Base-by-base conservation (phyloP, 1,284 basidiomycete species). In the Ustilago sp. region DNA sequence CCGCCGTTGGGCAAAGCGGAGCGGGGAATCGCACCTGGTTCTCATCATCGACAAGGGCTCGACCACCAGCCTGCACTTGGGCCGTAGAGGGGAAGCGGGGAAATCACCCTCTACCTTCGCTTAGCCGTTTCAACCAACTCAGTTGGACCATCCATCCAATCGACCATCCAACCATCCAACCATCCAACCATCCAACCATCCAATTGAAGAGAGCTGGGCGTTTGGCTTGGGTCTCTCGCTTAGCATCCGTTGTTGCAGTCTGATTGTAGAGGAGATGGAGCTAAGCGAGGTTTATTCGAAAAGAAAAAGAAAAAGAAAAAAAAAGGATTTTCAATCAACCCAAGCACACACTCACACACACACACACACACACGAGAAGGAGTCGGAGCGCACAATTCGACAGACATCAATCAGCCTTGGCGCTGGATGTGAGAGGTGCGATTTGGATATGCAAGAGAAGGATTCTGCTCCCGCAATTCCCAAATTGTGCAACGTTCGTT, bases 371-470 rank as follows among this genome's bases (percentile, higher is more conserved):
- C 23, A 28, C 23, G 0, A 2, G 3, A 28, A 28, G 48, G 23
- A 19, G 11, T 48, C 11, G 23, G 48, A 28, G 23, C 48, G 48
- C 48, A 50, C 31, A 50, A 50, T 31, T 50, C 31, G 48, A 50
- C 48, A 50, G 48, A 8, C 13, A 6, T 32, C 15, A 9, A 6
- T 32, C 15, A 9, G 38, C 38, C 9, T 17, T 36, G n/a, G 15
- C 15, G 17, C 34, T 32, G 19, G 19, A 32, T 8, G 48, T 9
- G 13, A 6, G 36, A 38, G 13, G 36, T 9, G 36, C 36, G 15
- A 23, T 17, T 15, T 8, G 17, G 11, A 28, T 12, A 57, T 67
- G 64, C 64, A 67, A 60, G 54, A 61, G 59, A 67, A 61, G 53
- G 53, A 28, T 47, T 57, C 45, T 51, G 23, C 38, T 59, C 57